phyloP scores from a whole-genome alignment of 345 rosid species.

The Ceriops decandra region DNA sequence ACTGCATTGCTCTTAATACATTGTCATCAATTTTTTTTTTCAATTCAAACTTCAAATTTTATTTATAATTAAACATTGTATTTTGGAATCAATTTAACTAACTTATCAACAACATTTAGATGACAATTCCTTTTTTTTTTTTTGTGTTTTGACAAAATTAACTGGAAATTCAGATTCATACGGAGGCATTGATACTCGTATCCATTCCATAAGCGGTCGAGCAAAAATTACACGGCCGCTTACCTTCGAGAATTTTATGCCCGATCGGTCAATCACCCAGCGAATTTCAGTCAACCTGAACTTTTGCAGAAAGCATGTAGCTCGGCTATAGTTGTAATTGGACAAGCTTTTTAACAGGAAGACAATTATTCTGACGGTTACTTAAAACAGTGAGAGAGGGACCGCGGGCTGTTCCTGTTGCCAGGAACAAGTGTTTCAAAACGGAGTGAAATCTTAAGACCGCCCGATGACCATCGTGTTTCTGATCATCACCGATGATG shows the following conservation, averaged over 20 bases:
- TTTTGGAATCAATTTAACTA: no score
- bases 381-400: not conserved
- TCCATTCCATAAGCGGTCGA: not conserved
- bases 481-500: not conserved
- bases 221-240: not conserved
- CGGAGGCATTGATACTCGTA: not conserved
- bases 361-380: not conserved
- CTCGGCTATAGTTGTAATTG: not conserved
- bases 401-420: not conserved
- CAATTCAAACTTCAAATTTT: no score
- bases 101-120: no score
- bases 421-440: not conserved
- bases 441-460: not conserved
- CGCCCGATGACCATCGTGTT: not conserved
- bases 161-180: not conserved
- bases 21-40: no score
- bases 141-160: not conserved
- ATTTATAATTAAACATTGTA: no score
- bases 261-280: no score
- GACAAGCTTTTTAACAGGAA: conserved; percentile 5
- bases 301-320: not conserved
- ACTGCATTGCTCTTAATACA: no score
- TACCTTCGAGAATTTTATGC: no score
- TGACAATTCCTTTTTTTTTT: no score
- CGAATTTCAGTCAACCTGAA: no score